Evolutionary conservation across 2,329 filamentous ascomycete species (phyloP).

Genomic region (Aureobasidium pullulans): DNA sequence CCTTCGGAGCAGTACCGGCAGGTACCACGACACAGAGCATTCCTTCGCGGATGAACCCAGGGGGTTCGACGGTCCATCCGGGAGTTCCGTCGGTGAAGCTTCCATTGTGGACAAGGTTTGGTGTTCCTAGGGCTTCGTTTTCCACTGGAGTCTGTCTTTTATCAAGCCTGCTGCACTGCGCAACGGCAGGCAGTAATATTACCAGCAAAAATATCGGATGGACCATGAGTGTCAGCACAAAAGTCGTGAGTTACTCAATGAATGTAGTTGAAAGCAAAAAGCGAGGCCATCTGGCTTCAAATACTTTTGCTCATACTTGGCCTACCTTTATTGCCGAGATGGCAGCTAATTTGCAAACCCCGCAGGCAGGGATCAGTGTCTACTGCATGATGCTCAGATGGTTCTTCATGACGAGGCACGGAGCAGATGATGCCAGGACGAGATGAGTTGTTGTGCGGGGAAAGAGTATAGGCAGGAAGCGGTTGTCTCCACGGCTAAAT

Average conservation of each 20-base stretch:
- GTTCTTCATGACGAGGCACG: not conserved
- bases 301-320: not conserved
- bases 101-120: conserved; percentile 12
- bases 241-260: not conserved
- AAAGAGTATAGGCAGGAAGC: not conserved
- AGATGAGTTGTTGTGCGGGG: not conserved
- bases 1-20: conserved; percentile 7
- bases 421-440: not conserved
- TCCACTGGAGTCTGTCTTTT: conserved; percentile 5
- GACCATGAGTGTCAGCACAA: not conserved
- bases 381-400: conserved; percentile 2
- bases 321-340: not conserved
- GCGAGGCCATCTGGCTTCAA: not conserved
- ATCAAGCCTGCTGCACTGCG: not conserved
- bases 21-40: conserved; percentile 13
- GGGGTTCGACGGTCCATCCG: conserved; percentile 1
- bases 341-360: not conserved
- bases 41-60: not conserved
- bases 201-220: not conserved
- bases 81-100: conserved; percentile 10
- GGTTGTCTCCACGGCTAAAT: not conserved
- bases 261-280: not conserved
- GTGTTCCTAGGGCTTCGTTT: conserved; percentile 8
- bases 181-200: not conserved
- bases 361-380: not conserved